phyloP scores from a whole-genome alignment of 345 rosid genomes.

The Sonneratia alba region DNA sequence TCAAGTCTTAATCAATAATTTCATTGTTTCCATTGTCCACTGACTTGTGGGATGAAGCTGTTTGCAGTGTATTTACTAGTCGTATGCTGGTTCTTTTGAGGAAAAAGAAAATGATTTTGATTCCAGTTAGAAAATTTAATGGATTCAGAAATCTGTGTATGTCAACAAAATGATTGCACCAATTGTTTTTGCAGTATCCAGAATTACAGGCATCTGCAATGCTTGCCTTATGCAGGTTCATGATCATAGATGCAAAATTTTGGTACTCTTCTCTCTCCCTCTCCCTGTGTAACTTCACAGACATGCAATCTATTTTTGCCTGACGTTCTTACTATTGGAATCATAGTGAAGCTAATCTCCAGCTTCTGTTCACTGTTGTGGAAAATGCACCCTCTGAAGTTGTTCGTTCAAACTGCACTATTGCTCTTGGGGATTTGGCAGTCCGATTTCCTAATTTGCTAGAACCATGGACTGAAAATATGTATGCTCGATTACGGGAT shows the following conservation, averaged over 20 bases:
- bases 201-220: constrained; percentile 86
- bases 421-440: constrained; percentile 94
- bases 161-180: constrained; percentile 1
- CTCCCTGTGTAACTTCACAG: not conserved
- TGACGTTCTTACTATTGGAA: constrained; percentile 18
- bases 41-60: not conserved
- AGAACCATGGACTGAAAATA: constrained; percentile 96
- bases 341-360: constrained; percentile 82
- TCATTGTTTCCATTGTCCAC: not conserved
- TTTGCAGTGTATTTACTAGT: not conserved
- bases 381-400: constrained; percentile 87
- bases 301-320: constrained; percentile 8
- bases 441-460: constrained; percentile 92
- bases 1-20: not conserved
- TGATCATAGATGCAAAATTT: constrained; percentile 82
- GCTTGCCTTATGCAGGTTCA: constrained; percentile 90
- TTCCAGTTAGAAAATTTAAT: not conserved
- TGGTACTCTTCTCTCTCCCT: constrained; percentile 42
- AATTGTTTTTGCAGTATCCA: constrained; percentile 46
- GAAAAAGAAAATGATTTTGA: not conserved
- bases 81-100: not conserved
- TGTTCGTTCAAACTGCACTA: constrained; percentile 91
- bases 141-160: not conserved
- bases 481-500: constrained; percentile 79
- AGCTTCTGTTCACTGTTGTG: constrained; percentile 91